Base-by-base conservation (phyloP, 2,329 filamentous ascomycete genomes). In the Rachicladosporium sp. region DNA sequence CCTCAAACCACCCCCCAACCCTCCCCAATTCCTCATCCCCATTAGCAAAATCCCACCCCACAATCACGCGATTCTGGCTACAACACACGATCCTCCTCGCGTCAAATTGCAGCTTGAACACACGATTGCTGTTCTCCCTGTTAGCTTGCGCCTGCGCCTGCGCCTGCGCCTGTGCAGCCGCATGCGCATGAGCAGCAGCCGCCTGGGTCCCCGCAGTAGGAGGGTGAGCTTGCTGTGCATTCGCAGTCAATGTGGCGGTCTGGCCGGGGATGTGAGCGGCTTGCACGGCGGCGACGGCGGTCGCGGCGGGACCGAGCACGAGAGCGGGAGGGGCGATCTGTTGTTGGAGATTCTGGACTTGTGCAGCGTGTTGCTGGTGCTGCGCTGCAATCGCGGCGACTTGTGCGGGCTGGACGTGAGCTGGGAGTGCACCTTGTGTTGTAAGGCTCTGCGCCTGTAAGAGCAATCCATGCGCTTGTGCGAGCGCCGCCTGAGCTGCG, bases 91-190 rank as follows among this genome's bases (percentile, higher is more conserved):
- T 93, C 51, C 88, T 79, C 13, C 87, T 75, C 1, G 87, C 84
- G 57, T 98, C 91, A 50, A 95, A 98, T 59, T 98, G 91, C 29
- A 96, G 69, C 62, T 98, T 98, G 69, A 96, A 98, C 3, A 98
- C 83, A 15, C 91, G 62, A 8, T 74, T 71, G 29, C 69, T 70
- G 11, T 56, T 53, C 10, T 65, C 62, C 11, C 41, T 41, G 43
- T 53, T 9, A 7, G 34, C 36, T 31, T 55, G 57, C 15, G 56
- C 56, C 39, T 60, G 56, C 3, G 54, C 52, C 31, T 55, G 57
- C 15, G 56, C 56, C 39, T 60, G 56, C 3, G 54, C 52, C 31
- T 62, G 61, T 4, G 60, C 53, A 33, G 59, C 40, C 4, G 53
- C 54, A 21, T 60, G 58, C 35, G 54, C 55, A 37, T 56, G 56